Base-by-base conservation (phyloP, 768 basidiomycete species). In the Phylloporus sp. region DNA sequence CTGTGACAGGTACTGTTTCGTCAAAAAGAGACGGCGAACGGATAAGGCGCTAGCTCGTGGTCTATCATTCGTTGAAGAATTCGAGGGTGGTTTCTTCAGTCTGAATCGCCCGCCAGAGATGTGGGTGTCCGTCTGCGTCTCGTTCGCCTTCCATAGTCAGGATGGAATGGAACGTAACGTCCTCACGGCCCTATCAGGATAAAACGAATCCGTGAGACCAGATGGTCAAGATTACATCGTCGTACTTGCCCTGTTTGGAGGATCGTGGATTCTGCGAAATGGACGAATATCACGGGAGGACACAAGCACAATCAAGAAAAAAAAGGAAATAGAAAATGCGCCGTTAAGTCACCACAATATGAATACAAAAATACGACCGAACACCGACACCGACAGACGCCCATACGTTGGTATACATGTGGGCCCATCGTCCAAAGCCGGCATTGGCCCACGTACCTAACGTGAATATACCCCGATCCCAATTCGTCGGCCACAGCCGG, bases 161-260 rank as follows among this genome's bases (percentile, higher is more conserved):
- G 34, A 89, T 61, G 4, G 84, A 86, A 61, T 90, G 87, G 67
- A 87, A 87, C 32, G 49, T 67, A 42, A 88, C 76, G 51, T 86
- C 83, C 50, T 80, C 75, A 2, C 68, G 66, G 34, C 83, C 85
- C 84, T 88, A 54, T 49, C 29, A 37, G 42, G 23, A 43, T 38
- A 42, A 42, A 51, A 40, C 27, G 21, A 39, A 34, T 36, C 42
- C 29, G 43, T 51, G 47, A 50, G 52, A 47, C 34, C 10, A 26
- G 18, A 34, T 18, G 11, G 34, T 37, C 20, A 34, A 20, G 29
- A 39, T 46, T 28, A 29, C 34, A 29, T 45, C 24, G 26, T 24
- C 24, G 28, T 37, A 61, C 74, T 48, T 63, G 82, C 85, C 64
- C 76, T 73, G 69, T 84, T 82, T 2, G 81, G 84, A 42, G 86